Conservation (phyloP, 2,329 filamentous ascomycete species). For the Cordyceps pruinosa region DNA sequence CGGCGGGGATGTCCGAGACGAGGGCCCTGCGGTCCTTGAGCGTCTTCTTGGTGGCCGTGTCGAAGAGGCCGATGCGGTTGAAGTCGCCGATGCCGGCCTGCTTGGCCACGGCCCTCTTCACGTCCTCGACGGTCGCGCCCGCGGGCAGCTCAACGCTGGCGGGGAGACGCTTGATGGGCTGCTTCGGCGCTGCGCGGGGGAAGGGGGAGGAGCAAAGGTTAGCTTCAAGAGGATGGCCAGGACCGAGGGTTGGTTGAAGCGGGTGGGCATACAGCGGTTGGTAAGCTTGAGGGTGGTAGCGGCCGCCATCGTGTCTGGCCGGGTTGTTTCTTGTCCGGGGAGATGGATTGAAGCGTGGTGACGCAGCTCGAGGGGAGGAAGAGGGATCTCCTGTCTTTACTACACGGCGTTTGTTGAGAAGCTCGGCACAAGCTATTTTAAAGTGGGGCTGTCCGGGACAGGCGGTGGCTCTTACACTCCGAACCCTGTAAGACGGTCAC, state of each 20-base stretch:
- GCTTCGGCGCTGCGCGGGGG: constrained; percentile 33
- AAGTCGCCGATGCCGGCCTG: constrained; percentile 45
- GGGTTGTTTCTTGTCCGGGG: not conserved
- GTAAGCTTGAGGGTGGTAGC: constrained; percentile 36
- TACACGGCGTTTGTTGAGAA: constrained; percentile 4
- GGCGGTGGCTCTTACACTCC: not conserved
- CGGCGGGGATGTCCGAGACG: constrained; percentile 40
- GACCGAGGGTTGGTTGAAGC: not conserved
- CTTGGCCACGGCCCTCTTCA: constrained; percentile 50
- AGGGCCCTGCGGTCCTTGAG: constrained; percentile 55
- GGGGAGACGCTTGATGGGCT: constrained; percentile 49
- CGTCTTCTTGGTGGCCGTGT: constrained; percentile 54
- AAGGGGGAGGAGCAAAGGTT: not conserved
- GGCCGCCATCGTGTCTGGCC: constrained; percentile 24
- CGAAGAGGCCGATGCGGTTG: constrained; percentile 57
- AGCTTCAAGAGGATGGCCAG: not conserved
- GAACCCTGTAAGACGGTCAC: not conserved
- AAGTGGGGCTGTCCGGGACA: constrained; percentile 2
- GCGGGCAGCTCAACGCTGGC: constrained; percentile 40
- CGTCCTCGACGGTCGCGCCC: constrained; percentile 52
- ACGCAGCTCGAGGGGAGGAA: not conserved
- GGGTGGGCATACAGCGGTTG: constrained; percentile 31
- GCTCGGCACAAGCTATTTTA: constrained; percentile 6
- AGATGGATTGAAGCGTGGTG: not conserved
- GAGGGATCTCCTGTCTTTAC: not conserved